Percentiles rank a stretch among this genome's conserved stretches.
phyloP scores from a whole-genome alignment of 176 grass and related monocot species.

The Neostapfia colusana region DNA sequence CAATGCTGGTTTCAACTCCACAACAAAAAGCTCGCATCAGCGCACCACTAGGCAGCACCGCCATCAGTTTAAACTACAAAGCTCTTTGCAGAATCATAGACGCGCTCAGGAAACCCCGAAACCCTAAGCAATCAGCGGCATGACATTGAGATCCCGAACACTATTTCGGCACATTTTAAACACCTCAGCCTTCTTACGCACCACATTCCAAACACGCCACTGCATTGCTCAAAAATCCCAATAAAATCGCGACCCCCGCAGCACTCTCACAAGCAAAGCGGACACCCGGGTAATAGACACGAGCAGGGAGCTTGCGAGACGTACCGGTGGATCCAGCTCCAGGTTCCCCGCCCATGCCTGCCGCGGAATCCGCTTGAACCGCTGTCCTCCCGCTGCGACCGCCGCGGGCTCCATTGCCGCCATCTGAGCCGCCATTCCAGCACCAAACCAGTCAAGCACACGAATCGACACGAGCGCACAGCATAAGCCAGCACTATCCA shows the following conservation, averaged over 20 bases:
- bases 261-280: constrained; percentile 26
- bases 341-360: constrained; percentile 53
- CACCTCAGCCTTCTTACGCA: not conserved
- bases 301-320: constrained; percentile 17
- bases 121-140: constrained; percentile 20
- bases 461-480: constrained; percentile 11
- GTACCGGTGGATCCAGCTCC: constrained; percentile 78
- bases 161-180: constrained; percentile 26
- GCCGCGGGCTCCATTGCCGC: constrained; percentile 51
- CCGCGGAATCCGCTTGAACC: constrained; percentile 76
- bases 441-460: constrained; percentile 25
- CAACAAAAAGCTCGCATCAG: not conserved
- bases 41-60: not conserved
- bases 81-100: constrained; percentile 9
- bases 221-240: not conserved
- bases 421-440: constrained; percentile 35
- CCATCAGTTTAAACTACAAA: constrained; percentile 2
- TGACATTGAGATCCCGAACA: constrained; percentile 25
- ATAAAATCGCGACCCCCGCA: constrained; percentile 12
- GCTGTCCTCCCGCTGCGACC: constrained; percentile 53
- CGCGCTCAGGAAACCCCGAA: constrained; percentile 25
- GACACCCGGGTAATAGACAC: not conserved
- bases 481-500: not conserved
- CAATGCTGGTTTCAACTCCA: constrained; percentile 30
- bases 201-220: constrained; percentile 7